phyloP scores from a whole-genome alignment of 305 asterid species.

The Stenogyne calaminthoides region DNA sequence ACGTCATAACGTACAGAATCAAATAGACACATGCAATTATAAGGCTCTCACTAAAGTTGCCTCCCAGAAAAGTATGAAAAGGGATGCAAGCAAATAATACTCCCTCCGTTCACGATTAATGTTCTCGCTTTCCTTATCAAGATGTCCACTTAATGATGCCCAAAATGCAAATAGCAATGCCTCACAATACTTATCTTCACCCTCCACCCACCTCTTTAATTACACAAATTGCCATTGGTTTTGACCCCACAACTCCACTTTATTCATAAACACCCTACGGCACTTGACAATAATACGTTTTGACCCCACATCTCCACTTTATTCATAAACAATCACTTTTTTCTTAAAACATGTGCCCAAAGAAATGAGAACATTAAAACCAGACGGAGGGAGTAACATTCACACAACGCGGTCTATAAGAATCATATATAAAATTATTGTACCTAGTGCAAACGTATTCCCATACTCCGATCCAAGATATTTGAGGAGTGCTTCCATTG shows the following conservation, averaged over 20 bases:
- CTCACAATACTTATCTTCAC: neutral
- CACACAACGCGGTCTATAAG: neutral
- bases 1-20: constrained; percentile 26
- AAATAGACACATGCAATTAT: constrained; percentile 8
- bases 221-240: neutral
- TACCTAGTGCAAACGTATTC: constrained; percentile 92
- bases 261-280: neutral
- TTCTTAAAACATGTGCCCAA: neutral
- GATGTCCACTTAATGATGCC: neutral
- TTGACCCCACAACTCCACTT: neutral
- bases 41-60: constrained; percentile 8
- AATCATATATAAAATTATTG: constrained; percentile 23
- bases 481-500: constrained; percentile 90
- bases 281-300: neutral
- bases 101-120: neutral
- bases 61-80: constrained; percentile 25
- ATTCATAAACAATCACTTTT: neutral
- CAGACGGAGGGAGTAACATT: neutral
- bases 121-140: neutral
- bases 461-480: constrained; percentile 97
- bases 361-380: neutral
- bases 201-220: neutral
- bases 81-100: constrained; percentile 13
- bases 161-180: neutral
- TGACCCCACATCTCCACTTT: neutral